A percentile compares a stretch with the other conserved stretches of the same genome.
Evolutionary conservation across 2,329 filamentous ascomycete genomes (phyloP).

Genomic region (Xylaria sp.): DNA sequence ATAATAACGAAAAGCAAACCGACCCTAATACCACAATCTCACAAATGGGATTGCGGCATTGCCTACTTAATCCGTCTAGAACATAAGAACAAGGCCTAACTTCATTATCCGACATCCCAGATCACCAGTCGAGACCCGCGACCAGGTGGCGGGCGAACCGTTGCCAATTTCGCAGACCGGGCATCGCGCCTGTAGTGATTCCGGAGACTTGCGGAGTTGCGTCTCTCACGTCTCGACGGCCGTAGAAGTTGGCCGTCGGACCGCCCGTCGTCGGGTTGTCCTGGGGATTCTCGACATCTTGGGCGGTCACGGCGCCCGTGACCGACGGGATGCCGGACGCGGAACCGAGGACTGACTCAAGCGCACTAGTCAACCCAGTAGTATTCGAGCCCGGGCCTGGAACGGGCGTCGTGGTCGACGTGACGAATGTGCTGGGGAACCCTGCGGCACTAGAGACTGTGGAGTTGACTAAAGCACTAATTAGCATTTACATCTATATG

Average conservation of each 20-base stretch:
- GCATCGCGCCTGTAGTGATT: neutral
- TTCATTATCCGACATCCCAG: neutral
- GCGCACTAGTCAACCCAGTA: slow-evolving; percentile 8
- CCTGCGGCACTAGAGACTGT: slow-evolving; percentile 29
- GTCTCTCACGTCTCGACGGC: slow-evolving; percentile 21
- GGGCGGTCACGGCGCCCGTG: slow-evolving; percentile 11
- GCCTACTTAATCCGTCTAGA: neutral
- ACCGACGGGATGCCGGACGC: slow-evolving; percentile 27
- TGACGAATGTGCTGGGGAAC: slow-evolving; percentile 44
- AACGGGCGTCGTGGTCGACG: slow-evolving; percentile 41
- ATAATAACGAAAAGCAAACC: slow-evolving; percentile 7
- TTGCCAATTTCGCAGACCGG: slow-evolving; percentile 27
- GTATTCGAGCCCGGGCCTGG: slow-evolving; percentile 28
- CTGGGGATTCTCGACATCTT: slow-evolving; percentile 7
- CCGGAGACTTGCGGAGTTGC: neutral
- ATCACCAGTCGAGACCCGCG: slow-evolving; percentile 25
- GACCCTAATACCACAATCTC: neutral
- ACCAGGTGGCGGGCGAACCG: slow-evolving; percentile 29
- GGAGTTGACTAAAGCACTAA: slow-evolving; percentile 33
- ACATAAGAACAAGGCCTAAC: neutral
- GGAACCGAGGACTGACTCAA: slow-evolving; percentile 16
- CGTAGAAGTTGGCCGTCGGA: slow-evolving; percentile 15
- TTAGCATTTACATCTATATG: slow-evolving; percentile 19
- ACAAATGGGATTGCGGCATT: neutral
- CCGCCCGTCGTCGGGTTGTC: neutral